Evolutionary conservation across 2,329 filamentous ascomycete genomes (phyloP).

Genomic region (Pochonia chlamydosporia): DNA sequence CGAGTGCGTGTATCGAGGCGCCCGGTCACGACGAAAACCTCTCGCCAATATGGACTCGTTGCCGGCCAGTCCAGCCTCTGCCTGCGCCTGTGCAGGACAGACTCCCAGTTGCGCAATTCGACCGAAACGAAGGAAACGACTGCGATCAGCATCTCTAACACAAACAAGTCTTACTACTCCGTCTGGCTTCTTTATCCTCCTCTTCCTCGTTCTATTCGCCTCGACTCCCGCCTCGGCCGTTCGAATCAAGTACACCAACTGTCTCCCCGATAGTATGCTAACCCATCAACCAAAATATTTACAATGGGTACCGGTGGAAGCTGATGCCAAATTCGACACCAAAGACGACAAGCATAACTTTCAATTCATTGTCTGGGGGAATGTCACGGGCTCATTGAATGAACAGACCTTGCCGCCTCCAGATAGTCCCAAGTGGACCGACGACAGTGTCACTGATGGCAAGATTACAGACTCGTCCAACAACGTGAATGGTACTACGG

Average conservation of each 20-base stretch:
- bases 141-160: neutral
- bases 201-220: slow-evolving; percentile 33
- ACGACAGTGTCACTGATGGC: slow-evolving; percentile 56
- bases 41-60: neutral
- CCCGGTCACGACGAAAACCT: neutral
- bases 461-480: slow-evolving; percentile 69
- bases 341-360: slow-evolving; percentile 56
- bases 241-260: slow-evolving; percentile 77
- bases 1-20: slow-evolving; percentile 2
- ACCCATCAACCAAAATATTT: slow-evolving; percentile 53
- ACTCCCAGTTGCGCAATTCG: neutral
- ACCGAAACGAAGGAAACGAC: neutral
- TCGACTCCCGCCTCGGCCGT: slow-evolving; percentile 51
- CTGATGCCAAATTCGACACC: slow-evolving; percentile 69
- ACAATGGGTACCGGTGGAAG: slow-evolving; percentile 72
- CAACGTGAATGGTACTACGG: slow-evolving; percentile 62
- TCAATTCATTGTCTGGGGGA: slow-evolving; percentile 79
- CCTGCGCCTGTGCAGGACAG: neutral
- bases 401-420: slow-evolving; percentile 52
- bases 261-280: slow-evolving; percentile 58
- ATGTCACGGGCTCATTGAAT: slow-evolving; percentile 71
- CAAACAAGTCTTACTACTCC: neutral
- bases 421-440: slow-evolving; percentile 54
- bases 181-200: slow-evolving; percentile 22
- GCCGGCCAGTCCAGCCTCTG: neutral